Evolutionary conservation across 768 basidiomycete species (phyloP), one percentile per base, ranked within the genome.

Genomic region (Rhizopogon salebrosus): DNA sequence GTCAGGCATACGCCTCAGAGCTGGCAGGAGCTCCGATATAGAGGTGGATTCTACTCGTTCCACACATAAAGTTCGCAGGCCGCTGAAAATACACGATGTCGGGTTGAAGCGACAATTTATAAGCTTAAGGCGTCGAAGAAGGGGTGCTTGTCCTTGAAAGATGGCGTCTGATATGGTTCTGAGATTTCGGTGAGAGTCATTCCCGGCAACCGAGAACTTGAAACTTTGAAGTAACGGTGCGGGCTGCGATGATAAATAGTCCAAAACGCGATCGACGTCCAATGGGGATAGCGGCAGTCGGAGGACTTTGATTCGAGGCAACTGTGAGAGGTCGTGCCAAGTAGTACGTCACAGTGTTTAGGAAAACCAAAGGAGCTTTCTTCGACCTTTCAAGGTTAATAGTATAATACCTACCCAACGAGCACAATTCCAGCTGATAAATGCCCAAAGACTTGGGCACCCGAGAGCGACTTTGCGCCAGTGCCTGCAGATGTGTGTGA

Each of bases 141-240:
- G 60, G 14, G 71, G 70, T 3, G 65, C 64, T 10, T 67, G 57
- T 31, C 66, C 70, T 23, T 56, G 56, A 31, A 76, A 68, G 20
- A 72, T 59, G 6, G 51, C 35, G 3, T 57, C 56, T 0, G 67
- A 64, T 10, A 74, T 11, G 58, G 62, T 36, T 55, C 62, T 11
- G 52, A 54, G 42, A 54, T 46, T 58, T 49, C 26, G 54, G 43
- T 27, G 59, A 52, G 26, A 62, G 51, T 53, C 58, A 56, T 34
- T 56, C 51, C 20, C 55, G 54, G 54, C 56, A 54, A 61, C 60
- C 2, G 54, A 56, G 11, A 64, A 53, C 23, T 58, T 58, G 31
- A 76, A 62, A 7, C 64, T 64, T 24, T 62, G 65, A n/a, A 77
- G 61, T 49, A 63, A 61, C 8, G 71, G 74, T 14, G 71, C 67